These are phyloP conservation scores for Ogataea ramenticola DNA, from an alignment of 805 yeast genomes.

Conservation along the genomic window DNA sequence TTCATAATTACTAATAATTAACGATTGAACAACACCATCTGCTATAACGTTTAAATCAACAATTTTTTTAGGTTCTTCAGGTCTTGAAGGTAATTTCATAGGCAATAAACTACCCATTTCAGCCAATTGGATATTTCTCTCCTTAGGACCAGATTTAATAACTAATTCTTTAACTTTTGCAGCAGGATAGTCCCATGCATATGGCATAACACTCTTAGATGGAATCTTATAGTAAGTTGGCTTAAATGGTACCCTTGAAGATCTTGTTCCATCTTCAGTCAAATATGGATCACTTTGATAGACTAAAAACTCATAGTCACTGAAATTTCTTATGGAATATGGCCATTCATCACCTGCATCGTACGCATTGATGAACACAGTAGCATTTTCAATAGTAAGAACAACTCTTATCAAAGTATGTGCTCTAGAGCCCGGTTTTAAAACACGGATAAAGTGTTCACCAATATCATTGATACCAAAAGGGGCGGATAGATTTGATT, in stretches of 20 bases:
- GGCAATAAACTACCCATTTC: conserved; percentile 92
- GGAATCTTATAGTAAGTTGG: conserved; percentile 82
- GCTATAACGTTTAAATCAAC: conserved; percentile 91
- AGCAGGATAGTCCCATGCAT: conserved; percentile 96
- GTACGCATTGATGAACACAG: conserved; percentile 67
- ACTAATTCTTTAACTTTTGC: conserved; percentile 78
- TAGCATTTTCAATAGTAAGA: conserved; percentile 70
- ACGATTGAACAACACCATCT: conserved; percentile 90
- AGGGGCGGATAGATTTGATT: conserved; percentile 79
- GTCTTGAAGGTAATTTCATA: conserved; percentile 57
- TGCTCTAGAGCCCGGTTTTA: conserved; percentile 48
- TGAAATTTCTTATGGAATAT: conserved; percentile 81
- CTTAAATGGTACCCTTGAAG: conserved; percentile 50
- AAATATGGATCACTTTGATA: conserved; percentile 77
- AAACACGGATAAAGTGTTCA: conserved; percentile 63
- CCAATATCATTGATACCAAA: conserved; percentile 83
- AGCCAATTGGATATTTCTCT: conserved; percentile 75
- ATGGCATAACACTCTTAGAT: conserved; percentile 91
- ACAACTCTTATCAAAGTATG: conserved; percentile 69
- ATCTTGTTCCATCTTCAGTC: conserved; percentile 57
- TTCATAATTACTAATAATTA: conserved; percentile 78
- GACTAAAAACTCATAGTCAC: conserved; percentile 77
- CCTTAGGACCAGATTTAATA: conserved; percentile 62
- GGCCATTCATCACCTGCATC: conserved; percentile 87
- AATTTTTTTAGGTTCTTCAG: conserved; percentile 33